Base-by-base conservation (phyloP, 1,139 yeast species). In the Scheffersomyces illinoinensis region DNA sequence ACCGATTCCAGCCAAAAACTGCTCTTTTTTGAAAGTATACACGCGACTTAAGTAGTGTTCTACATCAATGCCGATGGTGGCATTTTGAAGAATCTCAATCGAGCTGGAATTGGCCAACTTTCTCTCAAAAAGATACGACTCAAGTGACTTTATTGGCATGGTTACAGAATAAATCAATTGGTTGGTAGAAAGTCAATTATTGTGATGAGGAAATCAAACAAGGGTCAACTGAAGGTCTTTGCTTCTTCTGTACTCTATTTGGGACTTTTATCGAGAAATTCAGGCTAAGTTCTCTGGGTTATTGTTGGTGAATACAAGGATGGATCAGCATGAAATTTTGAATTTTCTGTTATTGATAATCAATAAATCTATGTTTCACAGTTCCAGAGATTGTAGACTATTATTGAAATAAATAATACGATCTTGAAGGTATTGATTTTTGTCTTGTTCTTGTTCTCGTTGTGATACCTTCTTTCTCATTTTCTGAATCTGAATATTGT, bases 1-100 rank as follows among this genome's bases (percentile, higher is more conserved):
- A 8, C 97, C 97, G 62, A 90, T 83, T 5, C 96, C 97, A 55
- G 89, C 90, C 55, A 88, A 76, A 63, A 85, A 84, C 57, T 90
- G 90, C 66, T 91, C 97, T 60, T 86, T 86, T 63, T 87, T 88
- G 63, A 78, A 80, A 6, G 88, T 82, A 62, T 90, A 76, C 54
- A 90, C 79, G 59, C 91, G 76, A 49, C 89, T 78, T 54, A 90
- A 75, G 67, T 91, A 91, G 70, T 91, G 93, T 64, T 88, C 91
- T 21, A 89, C 96, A 70, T 93, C 97, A 54, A 93, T 90, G 57
- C 97, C 98, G 56, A 93, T 76, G 18, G 89, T 85, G 51, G 93
- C 84, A 67, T 88, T 87, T 62, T 82, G 85, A 62, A 93, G 78
- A 10, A 86, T 76, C 50, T 89, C 91, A 64, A 92, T 79, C 17